Conservation (phyloP, 1,284 basidiomycete genomes). For the Sanguinoderma infundibulare region DNA sequence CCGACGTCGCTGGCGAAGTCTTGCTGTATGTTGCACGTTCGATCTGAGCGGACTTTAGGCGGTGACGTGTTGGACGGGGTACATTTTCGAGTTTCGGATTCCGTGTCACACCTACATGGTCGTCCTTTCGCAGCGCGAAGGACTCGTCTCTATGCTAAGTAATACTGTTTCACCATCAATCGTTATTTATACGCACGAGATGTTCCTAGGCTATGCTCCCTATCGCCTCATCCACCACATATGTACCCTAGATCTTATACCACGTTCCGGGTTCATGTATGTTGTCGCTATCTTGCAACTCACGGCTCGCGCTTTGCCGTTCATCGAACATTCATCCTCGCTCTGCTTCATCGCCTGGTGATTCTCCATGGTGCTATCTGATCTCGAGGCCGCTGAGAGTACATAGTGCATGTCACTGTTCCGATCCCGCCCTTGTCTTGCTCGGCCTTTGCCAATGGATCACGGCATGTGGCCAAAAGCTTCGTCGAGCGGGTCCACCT, state of each 20-base stretch:
- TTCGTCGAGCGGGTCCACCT: too few species aligned
- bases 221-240: background rate
- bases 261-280: conserved; percentile 1
- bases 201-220: background rate
- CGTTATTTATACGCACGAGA: background rate
- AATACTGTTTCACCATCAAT: background rate
- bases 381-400: too few species aligned
- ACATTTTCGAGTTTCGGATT: background rate
- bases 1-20: background rate
- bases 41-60: background rate
- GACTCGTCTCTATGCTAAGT: background rate
- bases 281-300: background rate
- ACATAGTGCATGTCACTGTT: too few species aligned
- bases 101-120: background rate
- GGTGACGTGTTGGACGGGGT: background rate
- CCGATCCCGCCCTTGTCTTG: too few species aligned
- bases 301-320: background rate
- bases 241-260: conserved; percentile 11
- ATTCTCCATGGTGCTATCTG: too few species aligned
- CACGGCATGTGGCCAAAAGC: too few species aligned
- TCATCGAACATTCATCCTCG: background rate
- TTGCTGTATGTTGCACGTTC: background rate
- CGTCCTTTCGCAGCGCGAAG: background rate
- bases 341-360: background rate
- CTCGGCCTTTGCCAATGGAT: too few species aligned